These are phyloP conservation scores for Salvia splendens DNA, from an alignment of 257 asterid species.

Conservation along the genomic window DNA sequence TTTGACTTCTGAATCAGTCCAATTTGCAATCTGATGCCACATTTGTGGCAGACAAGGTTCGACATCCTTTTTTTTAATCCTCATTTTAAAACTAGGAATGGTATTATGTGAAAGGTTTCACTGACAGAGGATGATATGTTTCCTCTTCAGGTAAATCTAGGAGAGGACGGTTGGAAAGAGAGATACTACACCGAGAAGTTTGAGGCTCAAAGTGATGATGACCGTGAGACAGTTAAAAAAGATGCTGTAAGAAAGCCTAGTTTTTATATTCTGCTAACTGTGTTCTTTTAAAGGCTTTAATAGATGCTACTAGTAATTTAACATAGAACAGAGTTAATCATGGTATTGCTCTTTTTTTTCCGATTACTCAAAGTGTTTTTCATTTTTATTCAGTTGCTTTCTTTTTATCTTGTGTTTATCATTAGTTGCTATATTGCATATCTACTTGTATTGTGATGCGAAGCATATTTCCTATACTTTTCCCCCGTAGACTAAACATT, in stretches of 20 bases:
- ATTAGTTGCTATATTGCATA: slow-evolving; percentile 10
- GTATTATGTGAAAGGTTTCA: slow-evolving; percentile 16
- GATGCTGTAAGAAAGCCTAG: slow-evolving; percentile 46
- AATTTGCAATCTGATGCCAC: slow-evolving; percentile 22
- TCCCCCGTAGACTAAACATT: too few relatives aligned
- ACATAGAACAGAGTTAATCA: not conserved
- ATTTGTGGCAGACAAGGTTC: slow-evolving; percentile 50
- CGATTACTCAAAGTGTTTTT: slow-evolving; percentile 8
- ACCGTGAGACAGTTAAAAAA: slow-evolving; percentile 38
- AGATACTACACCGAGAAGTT: slow-evolving; percentile 65
- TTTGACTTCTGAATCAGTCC: slow-evolving; percentile 35
- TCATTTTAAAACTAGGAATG: slow-evolving; percentile 16
- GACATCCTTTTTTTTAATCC: slow-evolving; percentile 21
- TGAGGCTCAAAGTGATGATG: slow-evolving; percentile 43
- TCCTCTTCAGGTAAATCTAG: slow-evolving; percentile 55
- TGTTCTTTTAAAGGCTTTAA: slow-evolving; percentile 14
- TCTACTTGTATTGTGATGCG: not conserved
- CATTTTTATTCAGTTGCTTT: not conserved
- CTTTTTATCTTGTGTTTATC: slow-evolving; percentile 11
- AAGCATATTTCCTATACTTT: too few relatives aligned
- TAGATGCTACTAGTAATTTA: slow-evolving; percentile 6
- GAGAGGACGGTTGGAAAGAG: slow-evolving; percentile 65
- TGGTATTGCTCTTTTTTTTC: slow-evolving; percentile 15
- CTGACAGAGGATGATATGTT: slow-evolving; percentile 16
- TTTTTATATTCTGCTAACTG: slow-evolving; percentile 10